Base-by-base conservation (phyloP, 345 rosid genomes). In the Lepidium aucheri region DNA sequence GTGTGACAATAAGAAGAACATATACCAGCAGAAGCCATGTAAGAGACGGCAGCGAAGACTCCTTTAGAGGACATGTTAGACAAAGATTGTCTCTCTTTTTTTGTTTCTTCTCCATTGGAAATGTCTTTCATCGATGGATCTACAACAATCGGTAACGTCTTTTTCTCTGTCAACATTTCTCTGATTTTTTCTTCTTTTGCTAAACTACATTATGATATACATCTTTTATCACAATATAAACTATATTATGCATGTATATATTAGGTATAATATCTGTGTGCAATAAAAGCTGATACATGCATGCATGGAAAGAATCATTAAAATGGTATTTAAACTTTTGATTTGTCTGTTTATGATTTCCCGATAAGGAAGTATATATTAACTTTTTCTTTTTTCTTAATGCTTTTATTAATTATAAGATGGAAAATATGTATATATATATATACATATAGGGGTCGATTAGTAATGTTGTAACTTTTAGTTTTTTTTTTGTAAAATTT, bases 11-110 rank as follows among this genome's bases (percentile, higher is more conserved):
- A 47, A 4, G n/a, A n/a, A n/a, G n/a, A n/a, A n/a, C n/a, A n/a
- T n/a, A 64, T 52, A 65, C 69, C 70, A 53, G 70, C 70, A 3
- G 70, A 65, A 30, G 34, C 43, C 70, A 65, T 65, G 52, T 65
- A 87, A 60, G 90, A 84, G 67, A 74, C 12, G 22, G 90, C 88
- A 33, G 86, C 93, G 33, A 67, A 72, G 32, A 68, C 77, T 65
- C 90, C 86, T 76, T 49, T 69, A 16, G 12, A 50, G 33, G 80
- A 74, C 76, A 76, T 65, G 52, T 6, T 2, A 24, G 53, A 53
- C 2, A 22, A 8, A 7, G 4, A 28, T 30, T 11, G 8, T 65
- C 14, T 65, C 43, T 13, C 22, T 17, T 14, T 65, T 32, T 42
- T 65, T 13, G 34, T 26, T 42, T 65, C 41, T 42, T 65, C 61